Evolutionary conservation across 1,284 basidiomycete genomes (phyloP).

Genomic region (Melampsora americana): DNA sequence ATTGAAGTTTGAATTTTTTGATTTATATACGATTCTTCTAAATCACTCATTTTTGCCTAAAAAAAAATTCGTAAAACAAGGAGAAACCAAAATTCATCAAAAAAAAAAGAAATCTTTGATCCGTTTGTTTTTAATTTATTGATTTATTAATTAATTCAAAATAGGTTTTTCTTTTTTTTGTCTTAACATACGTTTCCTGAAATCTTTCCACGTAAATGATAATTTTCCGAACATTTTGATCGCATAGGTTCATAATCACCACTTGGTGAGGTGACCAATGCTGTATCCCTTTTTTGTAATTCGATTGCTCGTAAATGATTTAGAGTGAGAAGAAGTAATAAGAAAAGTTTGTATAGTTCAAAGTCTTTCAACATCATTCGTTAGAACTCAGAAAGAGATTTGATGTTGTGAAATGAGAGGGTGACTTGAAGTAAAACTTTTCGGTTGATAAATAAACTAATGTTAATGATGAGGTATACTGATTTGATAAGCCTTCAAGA

Average conservation of each 20-base stretch:
- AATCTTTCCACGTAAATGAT: slow-evolving; percentile 6
- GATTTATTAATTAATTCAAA: too few relatives aligned
- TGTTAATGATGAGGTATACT: too few relatives aligned
- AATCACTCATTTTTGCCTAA: background rate
- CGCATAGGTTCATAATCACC: slow-evolving; percentile 25
- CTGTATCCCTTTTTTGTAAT: slow-evolving; percentile 19
- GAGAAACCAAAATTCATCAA: too few relatives aligned
- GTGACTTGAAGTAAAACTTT: too few relatives aligned
- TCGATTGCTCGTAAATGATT: background rate
- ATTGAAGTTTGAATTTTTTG: slow-evolving; percentile 18
- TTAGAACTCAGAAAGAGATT: too few relatives aligned
- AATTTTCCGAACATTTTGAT: slow-evolving; percentile 15
- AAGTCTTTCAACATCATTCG: background rate
- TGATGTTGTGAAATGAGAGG: too few relatives aligned
- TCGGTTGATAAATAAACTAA: too few relatives aligned
- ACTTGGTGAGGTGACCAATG: slow-evolving; percentile 24
- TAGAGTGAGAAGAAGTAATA: background rate
- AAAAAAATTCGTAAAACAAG: too few relatives aligned
- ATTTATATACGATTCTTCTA: slow-evolving; percentile 17
- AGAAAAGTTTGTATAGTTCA: background rate
- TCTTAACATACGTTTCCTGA: slow-evolving; percentile 11
- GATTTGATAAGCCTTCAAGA: too few relatives aligned
- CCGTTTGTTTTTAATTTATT: too few relatives aligned
- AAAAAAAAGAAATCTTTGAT: too few relatives aligned
- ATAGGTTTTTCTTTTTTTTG: too few relatives aligned